Evolutionary conservation across 2,329 filamentous ascomycete species (phyloP).

Genomic region (Colletotrichum horii): DNA sequence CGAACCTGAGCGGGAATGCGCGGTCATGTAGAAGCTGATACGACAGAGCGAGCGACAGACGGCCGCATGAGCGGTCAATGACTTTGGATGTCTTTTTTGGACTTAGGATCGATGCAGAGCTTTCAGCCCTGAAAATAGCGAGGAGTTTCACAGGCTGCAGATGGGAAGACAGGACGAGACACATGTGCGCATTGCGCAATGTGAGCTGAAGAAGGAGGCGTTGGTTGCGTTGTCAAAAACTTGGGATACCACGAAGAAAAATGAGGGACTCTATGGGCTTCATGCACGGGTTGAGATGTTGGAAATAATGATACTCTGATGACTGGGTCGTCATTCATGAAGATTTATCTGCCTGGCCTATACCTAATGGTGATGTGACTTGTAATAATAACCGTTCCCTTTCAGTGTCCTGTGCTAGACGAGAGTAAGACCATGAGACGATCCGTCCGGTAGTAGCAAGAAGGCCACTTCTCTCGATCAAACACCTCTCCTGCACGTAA

Average conservation of each 20-base stretch:
- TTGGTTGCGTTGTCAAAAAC: neutral
- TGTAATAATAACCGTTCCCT: neutral
- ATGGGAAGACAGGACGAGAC: neutral
- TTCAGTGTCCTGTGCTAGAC: neutral
- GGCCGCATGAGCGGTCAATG: neutral
- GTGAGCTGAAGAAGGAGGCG: neutral
- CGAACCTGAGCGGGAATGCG: constrained; percentile 51
- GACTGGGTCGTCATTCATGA: constrained; percentile 7
- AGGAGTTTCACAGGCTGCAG: constrained; percentile 11
- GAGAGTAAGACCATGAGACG: neutral
- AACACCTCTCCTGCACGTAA: neutral
- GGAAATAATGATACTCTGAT: constrained; percentile 10
- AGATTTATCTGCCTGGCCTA: neutral
- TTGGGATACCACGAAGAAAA: constrained; percentile 10
- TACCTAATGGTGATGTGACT: neutral
- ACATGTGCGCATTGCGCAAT: neutral
- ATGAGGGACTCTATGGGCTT: neutral
- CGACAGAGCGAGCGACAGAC: neutral
- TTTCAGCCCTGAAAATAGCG: neutral
- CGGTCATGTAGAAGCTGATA: constrained; percentile 45
- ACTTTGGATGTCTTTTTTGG: neutral
- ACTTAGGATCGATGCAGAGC: neutral
- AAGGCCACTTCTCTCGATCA: neutral
- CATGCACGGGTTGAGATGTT: neutral
- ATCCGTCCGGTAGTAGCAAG: neutral